phyloP scores from a whole-genome alignment of 2,329 filamentous ascomycete genomes.

The Alternaria burnsii region DNA sequence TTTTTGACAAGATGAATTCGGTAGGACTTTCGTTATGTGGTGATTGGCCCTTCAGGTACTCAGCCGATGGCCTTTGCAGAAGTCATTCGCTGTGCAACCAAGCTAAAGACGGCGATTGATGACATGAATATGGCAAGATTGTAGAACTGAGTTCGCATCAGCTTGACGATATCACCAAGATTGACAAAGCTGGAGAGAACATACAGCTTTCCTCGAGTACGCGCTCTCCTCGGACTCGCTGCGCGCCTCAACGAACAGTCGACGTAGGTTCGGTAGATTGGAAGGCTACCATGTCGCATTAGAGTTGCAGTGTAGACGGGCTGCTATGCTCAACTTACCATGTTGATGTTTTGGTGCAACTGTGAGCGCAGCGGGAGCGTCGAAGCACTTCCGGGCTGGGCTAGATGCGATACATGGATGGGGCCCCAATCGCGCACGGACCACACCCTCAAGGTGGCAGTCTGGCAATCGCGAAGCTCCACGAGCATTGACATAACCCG shows the following conservation, averaged over 20 bases:
- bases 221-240: constrained; percentile 94
- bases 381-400: constrained; percentile 14
- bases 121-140: constrained; percentile 97
- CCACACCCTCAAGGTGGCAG: constrained; percentile 40
- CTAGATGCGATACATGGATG: constrained; percentile 14
- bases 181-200: constrained; percentile 39
- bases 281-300: constrained; percentile 61
- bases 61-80: constrained; percentile 26
- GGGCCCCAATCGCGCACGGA: constrained; percentile 25
- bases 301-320: not conserved
- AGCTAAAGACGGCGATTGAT: constrained; percentile 91
- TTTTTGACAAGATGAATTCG: not conserved
- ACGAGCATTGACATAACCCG: constrained; percentile 21
- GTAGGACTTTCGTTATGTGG: not conserved
- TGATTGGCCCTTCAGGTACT: not conserved
- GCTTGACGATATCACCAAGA: not conserved
- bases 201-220: constrained; percentile 89
- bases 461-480: constrained; percentile 40
- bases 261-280: constrained; percentile 90
- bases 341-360: constrained; percentile 19
- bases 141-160: constrained; percentile 75
- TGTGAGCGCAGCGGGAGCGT: constrained; percentile 10
- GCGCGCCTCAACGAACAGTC: constrained; percentile 92
- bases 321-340: constrained; percentile 20
- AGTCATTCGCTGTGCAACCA: constrained; percentile 87